Evolutionary conservation across 2,329 filamentous ascomycete genomes (phyloP).

Genomic region (Ophidiomyces ophidiicola): DNA sequence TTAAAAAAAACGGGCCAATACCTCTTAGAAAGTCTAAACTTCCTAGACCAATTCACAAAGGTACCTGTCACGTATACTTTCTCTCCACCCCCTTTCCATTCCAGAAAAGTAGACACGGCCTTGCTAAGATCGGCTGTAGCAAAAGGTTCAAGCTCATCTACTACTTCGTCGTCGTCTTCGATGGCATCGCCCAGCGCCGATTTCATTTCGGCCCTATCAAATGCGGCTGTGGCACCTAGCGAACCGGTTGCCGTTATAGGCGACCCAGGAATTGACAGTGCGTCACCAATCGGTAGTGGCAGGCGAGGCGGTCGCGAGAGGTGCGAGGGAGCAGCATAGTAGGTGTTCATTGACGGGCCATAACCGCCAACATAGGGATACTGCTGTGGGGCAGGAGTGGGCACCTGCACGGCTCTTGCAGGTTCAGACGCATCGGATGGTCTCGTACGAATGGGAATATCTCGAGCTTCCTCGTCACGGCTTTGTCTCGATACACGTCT

Average conservation of each 20-base stretch:
- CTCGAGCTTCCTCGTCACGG: conserved; percentile 14
- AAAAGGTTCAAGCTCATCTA: conserved; percentile 57
- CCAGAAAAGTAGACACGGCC: conserved; percentile 70
- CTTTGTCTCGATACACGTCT: conserved; percentile 18
- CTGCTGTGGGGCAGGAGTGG: conserved; percentile 14
- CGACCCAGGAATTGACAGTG: conserved; percentile 76
- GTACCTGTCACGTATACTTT: conserved; percentile 95
- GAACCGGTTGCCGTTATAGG: conserved; percentile 59
- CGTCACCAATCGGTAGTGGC: conserved; percentile 86
- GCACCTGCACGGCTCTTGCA: conserved; percentile 32
- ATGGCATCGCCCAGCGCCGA: conserved; percentile 45
- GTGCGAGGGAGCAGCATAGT: conserved; percentile 32
- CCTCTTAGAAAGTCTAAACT: conserved; percentile 76
- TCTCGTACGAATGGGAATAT: conserved; percentile 15
- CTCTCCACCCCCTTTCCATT: conserved; percentile 73
- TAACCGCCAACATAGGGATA: conserved; percentile 28
- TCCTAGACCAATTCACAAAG: conserved; percentile 94
- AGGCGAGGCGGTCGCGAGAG: conserved; percentile 61
- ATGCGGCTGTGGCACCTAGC: conserved; percentile 38
- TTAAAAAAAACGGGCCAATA: conserved; percentile 49
- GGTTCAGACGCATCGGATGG: conserved; percentile 20
- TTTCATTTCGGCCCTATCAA: conserved; percentile 31
- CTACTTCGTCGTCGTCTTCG: conserved; percentile 55
- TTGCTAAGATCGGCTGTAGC: conserved; percentile 59
- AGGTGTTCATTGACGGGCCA: conserved; percentile 39